Evolutionary conservation across 78 protist species (phyloP), one percentile per base, ranked within the genome.

Genomic region (Emiliania huxleyi): DNA sequence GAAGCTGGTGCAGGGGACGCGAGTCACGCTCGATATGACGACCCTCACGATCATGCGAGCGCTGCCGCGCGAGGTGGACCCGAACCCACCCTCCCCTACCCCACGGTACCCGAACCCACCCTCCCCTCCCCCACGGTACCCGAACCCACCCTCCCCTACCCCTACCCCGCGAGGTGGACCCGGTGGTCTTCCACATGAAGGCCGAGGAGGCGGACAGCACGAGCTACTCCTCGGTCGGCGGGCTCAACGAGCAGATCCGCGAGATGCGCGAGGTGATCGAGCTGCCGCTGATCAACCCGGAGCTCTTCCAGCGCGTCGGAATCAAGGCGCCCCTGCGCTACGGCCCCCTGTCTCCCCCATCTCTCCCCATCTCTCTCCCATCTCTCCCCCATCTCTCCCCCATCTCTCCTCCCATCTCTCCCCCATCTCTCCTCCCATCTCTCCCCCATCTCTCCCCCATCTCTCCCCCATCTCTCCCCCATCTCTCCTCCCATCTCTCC

Each of bases 11-110:
- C 94, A 98, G 22, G 98, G 99, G 29, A 97, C 98, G 19, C 97
- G 99, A 33, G 99, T 99, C 2, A 96, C 99, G 38, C 96, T 99
- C n/a, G 99, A 99, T 94, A 97, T 98, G 96, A 97, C 99, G 23
- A 99, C 99, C 25, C 94, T 99, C 69, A 99, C 99, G 6, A 99
- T 99, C 95, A 98, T 99, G 99, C 96, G 99, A 33, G 85, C 95
- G 22, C 93, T 99, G 45, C 99, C 99, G 29, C 92, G 96, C 37
- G 95, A 93, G 87, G 94, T 56, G 71, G 29, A 18, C 71, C 4
- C 55, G 55, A 38, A n/a, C 37, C n/a, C 69, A 38, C 49, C 48
- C 71, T 56, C 71, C 71, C 11, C 26, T n/a, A n/a, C n/a, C n/a
- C n/a, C n/a, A n/a, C n/a, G n/a, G n/a, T n/a, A n/a, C n/a, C n/a